These are phyloP conservation scores for Cystobasidium tubakii DNA, from an alignment of 768 basidiomycete species.

Conservation along the genomic window DNA sequence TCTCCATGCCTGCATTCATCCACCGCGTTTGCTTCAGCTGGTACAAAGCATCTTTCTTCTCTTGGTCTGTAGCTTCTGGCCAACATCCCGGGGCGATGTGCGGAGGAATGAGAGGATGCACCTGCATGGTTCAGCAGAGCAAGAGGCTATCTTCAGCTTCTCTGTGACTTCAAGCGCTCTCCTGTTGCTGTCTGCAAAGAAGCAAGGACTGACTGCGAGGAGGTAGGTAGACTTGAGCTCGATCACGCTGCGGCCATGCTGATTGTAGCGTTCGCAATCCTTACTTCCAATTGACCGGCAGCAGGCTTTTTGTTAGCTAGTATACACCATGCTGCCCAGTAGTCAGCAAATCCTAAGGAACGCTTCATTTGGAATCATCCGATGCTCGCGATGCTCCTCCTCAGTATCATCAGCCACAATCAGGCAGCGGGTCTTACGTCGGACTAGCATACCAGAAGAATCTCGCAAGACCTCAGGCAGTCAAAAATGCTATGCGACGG, in stretches of 20 bases:
- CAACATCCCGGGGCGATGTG: constrained; percentile 32
- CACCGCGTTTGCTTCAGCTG: constrained; percentile 28
- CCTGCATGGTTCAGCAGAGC: constrained; percentile 20
- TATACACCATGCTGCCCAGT: background rate
- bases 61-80: constrained; percentile 30
- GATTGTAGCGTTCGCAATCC: no score
- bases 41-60: constrained; percentile 19
- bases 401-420: background rate
- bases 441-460: background rate
- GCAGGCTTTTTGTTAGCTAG: no score
- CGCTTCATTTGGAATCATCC: background rate
- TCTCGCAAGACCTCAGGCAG: background rate
- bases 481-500: constrained; percentile 5
- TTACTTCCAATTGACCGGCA: no score
- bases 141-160: no score
- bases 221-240: no score
- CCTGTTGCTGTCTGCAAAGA: background rate
- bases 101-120: constrained; percentile 29
- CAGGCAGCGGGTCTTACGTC: background rate
- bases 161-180: no score
- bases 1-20: constrained; percentile 33
- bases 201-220: no score
- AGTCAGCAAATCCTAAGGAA: background rate
- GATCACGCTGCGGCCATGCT: no score
- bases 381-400: background rate